Evolutionary conservation across 2,329 filamentous ascomycete species (phyloP), one percentile per base, ranked within the genome.

Genomic region (Colletotrichum graminicola): DNA sequence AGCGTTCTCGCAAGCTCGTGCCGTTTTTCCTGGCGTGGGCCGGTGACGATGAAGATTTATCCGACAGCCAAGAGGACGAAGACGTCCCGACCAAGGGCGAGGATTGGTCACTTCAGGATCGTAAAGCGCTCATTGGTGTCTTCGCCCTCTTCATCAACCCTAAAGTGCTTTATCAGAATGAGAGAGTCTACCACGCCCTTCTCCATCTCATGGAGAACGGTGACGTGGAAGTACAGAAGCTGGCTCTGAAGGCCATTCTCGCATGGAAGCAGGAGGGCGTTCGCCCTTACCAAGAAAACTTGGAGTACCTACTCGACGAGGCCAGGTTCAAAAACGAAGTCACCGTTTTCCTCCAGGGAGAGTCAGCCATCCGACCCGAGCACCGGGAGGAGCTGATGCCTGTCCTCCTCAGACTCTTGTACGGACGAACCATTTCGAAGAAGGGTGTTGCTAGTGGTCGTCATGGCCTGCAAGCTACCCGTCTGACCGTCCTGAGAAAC

Each of bases 301-400:
- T 99, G 32, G 88, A 94, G 73, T 95, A 94, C 76, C 85, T 99
- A 2, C 88, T 98, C 11, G 96, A 99, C 75, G 96, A 98, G 73
- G 91, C 93, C 32, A 89, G 93, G 60, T 97, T 98, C 82, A 94
- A 94, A 77, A 96, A 98, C 77, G 95, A 98, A 79, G 87, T 99
- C n/a, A 92, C 94, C 0, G 90, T 96, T 5, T 92, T 99, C 74
- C 88, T 99, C 64, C 92, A 94, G 77, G 89, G 92, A 21, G 91
- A 93, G 23, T 90, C 90, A 68, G 82, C 91, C 66, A 92, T 98
- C 74, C 90, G 91, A 75, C 84, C 90, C 8, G 89, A 92, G 62
- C 94, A 99, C 77, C 90, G 92, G 11, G 77, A 84, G 4, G 88
- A 90, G 56, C 82, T 98, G 45, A 93, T 98, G 86, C 95, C 96